Evolutionary conservation across 495 filamentous ascomycete species (phyloP), one percentile per base, ranked within the genome.

Genomic region (Penicillium ucsense): DNA sequence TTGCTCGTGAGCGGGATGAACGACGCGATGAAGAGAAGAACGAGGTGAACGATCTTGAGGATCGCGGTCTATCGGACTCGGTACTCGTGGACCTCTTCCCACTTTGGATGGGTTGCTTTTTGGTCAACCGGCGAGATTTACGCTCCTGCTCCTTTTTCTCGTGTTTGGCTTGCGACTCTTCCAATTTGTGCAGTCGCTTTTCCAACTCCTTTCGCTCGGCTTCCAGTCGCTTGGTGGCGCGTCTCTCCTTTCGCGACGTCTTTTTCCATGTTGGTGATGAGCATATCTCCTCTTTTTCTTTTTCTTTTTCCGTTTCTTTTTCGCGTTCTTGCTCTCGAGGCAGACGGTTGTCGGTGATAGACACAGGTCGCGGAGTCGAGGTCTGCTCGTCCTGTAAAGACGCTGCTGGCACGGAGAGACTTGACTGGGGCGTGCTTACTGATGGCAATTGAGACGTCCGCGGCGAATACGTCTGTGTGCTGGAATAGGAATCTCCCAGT

Each of bases 191-290:
- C 20, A 69, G 43, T n/a, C 61, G 55, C 41, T 66, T 65, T 42
- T 69, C 66, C 11, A 66, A 54, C 32, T 69, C 66, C 12, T 62
- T 50, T 47, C 67, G 59, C 42, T 71, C 66, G 33, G 64, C 61
- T 40, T 71, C 67, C 43, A 71, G 41, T 9, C 64, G 58, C 32
- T 51, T 64, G 6, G 67, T 69, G 7, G 62, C 67, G 0, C 66
- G 62, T 37, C 62, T 59, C 34, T 71, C 66, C 42, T 64, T 61
- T n/a, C 56, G 60, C 9, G 46, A 35, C 1, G 45, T 49, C 0
- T 51, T 49, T 39, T 58, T 54, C 56, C 49, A 52, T 4, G 56
- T 63, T 6, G 56, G 52, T 0, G 57, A 55, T 12, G 43, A 49
- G 39, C 44, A 47, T 8, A 58, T 55, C 11, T 46, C 45, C 6